A percentile compares a stretch with the other conserved stretches of the same genome.
phyloP scores from a whole-genome alignment of 192 early-diverging fungal genomes.

The Helicostylum pulchrum region DNA sequence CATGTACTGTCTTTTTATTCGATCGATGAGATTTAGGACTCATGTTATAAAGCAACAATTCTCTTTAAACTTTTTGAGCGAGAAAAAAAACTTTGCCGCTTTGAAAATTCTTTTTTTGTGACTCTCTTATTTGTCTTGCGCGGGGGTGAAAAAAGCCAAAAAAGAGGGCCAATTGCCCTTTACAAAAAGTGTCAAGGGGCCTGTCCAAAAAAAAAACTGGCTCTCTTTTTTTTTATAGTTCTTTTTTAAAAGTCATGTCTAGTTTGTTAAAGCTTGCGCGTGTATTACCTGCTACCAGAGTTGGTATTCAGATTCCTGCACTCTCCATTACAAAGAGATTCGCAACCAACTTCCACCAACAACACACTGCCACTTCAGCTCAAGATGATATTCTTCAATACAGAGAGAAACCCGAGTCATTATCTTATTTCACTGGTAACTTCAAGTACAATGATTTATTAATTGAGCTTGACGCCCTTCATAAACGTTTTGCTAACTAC shows the following conservation, averaged over 20 bases:
- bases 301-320: not conserved
- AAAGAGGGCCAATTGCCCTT: not conserved
- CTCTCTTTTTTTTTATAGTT: not conserved
- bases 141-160: not conserved
- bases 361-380: not conserved
- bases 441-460: constrained; percentile 74
- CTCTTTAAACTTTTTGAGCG: not conserved
- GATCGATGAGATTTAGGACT: constrained; percentile 77
- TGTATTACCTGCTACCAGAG: not conserved
- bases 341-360: constrained; percentile 1
- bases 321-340: constrained; percentile 6
- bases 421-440: constrained; percentile 89
- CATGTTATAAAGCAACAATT: constrained; percentile 53
- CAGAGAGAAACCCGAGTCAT: constrained; percentile 54
- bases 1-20: constrained; percentile 77
- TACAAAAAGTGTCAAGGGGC: constrained; percentile 12
- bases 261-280: constrained; percentile 10
- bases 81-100: not conserved
- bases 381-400: constrained; percentile 38
- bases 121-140: not conserved
- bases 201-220: constrained; percentile 1
- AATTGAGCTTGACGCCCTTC: constrained; percentile 60
- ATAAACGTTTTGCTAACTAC: constrained; percentile 34
- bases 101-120: not conserved
- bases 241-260: not conserved